phyloP scores from a whole-genome alignment of 345 rosid species.

The Psidium guajava region DNA sequence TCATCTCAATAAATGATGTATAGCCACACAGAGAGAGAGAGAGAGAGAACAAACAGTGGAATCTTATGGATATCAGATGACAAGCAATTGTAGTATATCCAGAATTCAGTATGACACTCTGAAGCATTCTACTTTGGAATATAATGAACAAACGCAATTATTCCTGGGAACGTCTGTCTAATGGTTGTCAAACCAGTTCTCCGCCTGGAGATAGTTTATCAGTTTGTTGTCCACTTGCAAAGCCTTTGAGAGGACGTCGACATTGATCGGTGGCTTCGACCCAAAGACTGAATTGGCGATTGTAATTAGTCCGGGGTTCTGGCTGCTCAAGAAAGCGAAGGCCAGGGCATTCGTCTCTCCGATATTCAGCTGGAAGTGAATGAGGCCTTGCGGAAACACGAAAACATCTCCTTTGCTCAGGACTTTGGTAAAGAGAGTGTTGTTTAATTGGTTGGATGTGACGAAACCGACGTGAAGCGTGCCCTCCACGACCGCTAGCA shows the following conservation, averaged over 20 bases:
- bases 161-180: background rate
- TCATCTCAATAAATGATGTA: background rate
- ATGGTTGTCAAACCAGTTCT: background rate
- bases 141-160: background rate
- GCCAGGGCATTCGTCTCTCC: background rate
- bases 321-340: background rate
- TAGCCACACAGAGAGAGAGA: background rate
- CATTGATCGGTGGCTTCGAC: background rate
- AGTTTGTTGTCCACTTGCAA: background rate
- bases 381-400: background rate
- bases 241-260: background rate
- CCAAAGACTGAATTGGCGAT: background rate
- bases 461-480: background rate
- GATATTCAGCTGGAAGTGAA: background rate
- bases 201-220: background rate
- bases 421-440: background rate
- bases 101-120: background rate
- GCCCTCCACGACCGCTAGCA: background rate
- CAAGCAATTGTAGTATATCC: background rate
- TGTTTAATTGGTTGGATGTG: background rate
- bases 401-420: background rate
- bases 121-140: background rate
- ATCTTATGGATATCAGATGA: background rate
- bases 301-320: background rate
- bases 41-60: background rate